Conservation (phyloP, 2,329 filamentous ascomycete species). For the Aulographum hederae region DNA sequence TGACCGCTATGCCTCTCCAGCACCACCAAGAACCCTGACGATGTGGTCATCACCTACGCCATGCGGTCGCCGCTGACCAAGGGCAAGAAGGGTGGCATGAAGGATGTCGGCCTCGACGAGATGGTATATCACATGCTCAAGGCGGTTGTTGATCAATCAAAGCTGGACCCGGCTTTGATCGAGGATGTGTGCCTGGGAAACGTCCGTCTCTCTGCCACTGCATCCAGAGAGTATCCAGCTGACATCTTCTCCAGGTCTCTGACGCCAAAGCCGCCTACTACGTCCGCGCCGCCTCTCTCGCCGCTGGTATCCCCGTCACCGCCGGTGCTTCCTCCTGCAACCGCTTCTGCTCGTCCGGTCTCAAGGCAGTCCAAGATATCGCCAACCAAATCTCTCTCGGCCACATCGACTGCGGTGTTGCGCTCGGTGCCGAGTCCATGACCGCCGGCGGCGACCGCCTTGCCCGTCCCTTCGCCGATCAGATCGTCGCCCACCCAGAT, state of each 20-base stretch:
- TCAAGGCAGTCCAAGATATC: constrained; percentile 90
- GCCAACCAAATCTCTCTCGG: constrained; percentile 69
- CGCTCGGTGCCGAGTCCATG: constrained; percentile 83
- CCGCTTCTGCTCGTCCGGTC: constrained; percentile 92
- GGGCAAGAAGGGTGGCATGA: constrained; percentile 81
- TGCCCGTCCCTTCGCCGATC: constrained; percentile 56
- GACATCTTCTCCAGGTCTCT: constrained; percentile 39
- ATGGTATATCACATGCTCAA: constrained; percentile 70
- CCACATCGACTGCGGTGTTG: constrained; percentile 73
- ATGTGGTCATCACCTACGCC: constrained; percentile 89
- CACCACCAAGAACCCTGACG: constrained; percentile 82
- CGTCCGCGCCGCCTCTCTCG: constrained; percentile 69
- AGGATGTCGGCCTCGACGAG: constrained; percentile 81
- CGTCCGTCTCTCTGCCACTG: constrained; percentile 30
- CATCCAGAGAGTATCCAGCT: constrained; percentile 11
- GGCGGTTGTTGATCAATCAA: constrained; percentile 42
- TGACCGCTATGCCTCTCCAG: constrained; percentile 31
- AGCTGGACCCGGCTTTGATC: constrained; percentile 60
- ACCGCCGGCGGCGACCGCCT: constrained; percentile 51
- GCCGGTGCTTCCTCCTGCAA: constrained; percentile 67
- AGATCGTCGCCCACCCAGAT: constrained; percentile 58
- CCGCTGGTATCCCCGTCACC: constrained; percentile 87
- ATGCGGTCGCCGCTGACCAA: constrained; percentile 80
- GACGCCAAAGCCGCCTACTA: constrained; percentile 83
- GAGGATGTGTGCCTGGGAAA: constrained; percentile 91